Percentiles rank a stretch among this genome's conserved stretches.
phyloP scores from a whole-genome alignment of 495 filamentous ascomycete species.

The Trypethelium eluteriae region DNA sequence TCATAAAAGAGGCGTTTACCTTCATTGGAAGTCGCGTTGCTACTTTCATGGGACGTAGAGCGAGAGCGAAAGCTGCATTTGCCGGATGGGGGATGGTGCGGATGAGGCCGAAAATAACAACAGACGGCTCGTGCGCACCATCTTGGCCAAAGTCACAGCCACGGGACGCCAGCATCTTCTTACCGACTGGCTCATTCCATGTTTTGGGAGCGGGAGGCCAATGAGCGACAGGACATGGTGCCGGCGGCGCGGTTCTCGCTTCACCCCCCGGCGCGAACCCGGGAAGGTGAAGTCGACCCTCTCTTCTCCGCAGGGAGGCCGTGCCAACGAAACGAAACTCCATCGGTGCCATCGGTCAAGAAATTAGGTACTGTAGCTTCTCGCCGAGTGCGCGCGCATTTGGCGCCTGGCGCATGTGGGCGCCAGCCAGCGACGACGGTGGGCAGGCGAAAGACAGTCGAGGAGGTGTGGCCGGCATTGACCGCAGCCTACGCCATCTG shows the following conservation, averaged over 20 bases:
- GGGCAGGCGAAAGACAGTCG: not conserved
- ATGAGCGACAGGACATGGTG: slow-evolving; percentile 1
- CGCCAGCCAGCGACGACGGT: not conserved
- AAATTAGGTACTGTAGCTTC: too few relatives aligned
- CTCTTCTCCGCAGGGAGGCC: not conserved
- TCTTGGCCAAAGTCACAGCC: slow-evolving; percentile 7
- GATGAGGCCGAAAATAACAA: slow-evolving; percentile 5
- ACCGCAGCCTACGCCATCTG: not conserved
- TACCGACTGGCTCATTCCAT: not conserved
- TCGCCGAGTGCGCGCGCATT: too few relatives aligned
- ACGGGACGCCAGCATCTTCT: not conserved
- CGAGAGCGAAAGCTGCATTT: not conserved
- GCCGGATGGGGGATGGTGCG: not conserved
- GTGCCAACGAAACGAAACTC: not conserved
- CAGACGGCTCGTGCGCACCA: slow-evolving; percentile 7
- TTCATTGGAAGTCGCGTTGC: not conserved
- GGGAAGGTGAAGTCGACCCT: not conserved
- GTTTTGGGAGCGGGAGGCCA: not conserved
- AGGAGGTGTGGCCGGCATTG: slow-evolving; percentile 4
- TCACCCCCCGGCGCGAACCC: not conserved
- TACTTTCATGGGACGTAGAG: not conserved
- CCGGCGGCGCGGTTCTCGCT: slow-evolving; percentile 10
- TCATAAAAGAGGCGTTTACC: not conserved
- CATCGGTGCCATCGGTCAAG: not conserved
- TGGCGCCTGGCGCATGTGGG: too few relatives aligned